Evolutionary conservation across 140 eudicot genomes (phyloP), one percentile per base, ranked within the genome.

Genomic region (Bidens hawaiensis): DNA sequence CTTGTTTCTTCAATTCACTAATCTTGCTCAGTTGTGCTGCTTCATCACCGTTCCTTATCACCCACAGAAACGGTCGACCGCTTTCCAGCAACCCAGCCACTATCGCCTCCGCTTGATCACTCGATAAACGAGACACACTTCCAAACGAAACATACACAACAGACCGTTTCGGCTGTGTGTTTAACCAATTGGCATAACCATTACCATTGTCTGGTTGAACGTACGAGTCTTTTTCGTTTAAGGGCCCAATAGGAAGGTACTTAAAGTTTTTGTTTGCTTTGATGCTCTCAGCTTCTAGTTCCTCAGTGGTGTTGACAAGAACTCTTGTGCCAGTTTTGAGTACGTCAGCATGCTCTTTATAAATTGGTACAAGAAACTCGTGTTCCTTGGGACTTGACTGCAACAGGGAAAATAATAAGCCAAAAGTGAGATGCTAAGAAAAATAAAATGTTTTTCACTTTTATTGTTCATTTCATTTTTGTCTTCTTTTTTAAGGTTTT

Each of bases 31-130:
- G 36, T 38, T 38, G 8, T 38, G 45, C 4, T 30, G 36, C 36
- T 30, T 64, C 69, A 26, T 6, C 28, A 11, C 13, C 9, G 17
- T 9, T 41, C 12, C 82, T 53, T 0, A 85, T 66, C 21, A 81
- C 84, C 95, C 95, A 87, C 25, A 87, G n/a, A 62, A 83, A 87
- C 0, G 71, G 51, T 41, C 47, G 22, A 2, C 51, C 17, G 23
- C 54, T 78, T 47, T 65, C 46, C 1, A 73, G 0, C 54, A 87
- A 62, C 19, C 75, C 93, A 40, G 16, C 14, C 8, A 71, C 70
- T 19, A 77, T 34, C 65, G 71, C 82, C 6, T 71, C 48, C 28
- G 23, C 54, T 52, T 65, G 58, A 31, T 41, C 74, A 17, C 46
- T 53, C 14, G 21, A 15, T 10, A 70, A 60, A 24, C 51, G 49